These are phyloP conservation scores for Fusarium sp. DNA, from an alignment of 2,329 filamentous ascomycete genomes.

Conservation along the genomic window DNA sequence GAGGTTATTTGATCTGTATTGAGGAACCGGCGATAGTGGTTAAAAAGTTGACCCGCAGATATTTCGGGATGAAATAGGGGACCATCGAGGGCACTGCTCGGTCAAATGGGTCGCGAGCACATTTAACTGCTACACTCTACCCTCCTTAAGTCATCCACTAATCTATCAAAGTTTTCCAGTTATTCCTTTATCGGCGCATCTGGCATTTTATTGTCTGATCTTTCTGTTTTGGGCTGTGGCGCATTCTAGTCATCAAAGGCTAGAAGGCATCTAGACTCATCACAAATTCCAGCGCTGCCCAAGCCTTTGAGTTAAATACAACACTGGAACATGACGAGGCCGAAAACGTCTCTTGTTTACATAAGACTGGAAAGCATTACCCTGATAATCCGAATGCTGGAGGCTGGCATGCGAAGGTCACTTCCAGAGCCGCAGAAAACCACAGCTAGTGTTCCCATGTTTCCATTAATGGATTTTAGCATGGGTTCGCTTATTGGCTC, in stretches of 20 bases:
- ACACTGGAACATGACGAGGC: neutral
- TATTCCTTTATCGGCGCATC: neutral
- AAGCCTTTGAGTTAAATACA: neutral
- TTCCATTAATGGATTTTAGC: neutral
- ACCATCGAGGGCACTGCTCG: neutral
- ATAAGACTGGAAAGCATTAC: neutral
- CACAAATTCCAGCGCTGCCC: neutral
- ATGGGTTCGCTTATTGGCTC: neutral
- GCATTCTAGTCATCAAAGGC: conserved; percentile 10
- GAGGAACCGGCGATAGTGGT: neutral
- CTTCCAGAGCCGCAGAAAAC: neutral
- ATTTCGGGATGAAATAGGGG: neutral
- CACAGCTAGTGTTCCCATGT: neutral
- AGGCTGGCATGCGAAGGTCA: neutral
- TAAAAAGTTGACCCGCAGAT: neutral
- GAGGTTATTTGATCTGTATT: neutral
- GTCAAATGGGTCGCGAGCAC: neutral
- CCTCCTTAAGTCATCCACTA: neutral
- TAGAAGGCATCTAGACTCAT: neutral
- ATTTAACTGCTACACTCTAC: neutral
- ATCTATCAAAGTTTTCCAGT: neutral
- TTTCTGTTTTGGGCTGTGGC: conserved; percentile 11
- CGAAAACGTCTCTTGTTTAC: neutral
- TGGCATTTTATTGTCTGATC: neutral
- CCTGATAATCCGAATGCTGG: neutral